Evolutionary conservation across 345 rosid genomes (phyloP).

Genomic region (Populus davidiana): DNA sequence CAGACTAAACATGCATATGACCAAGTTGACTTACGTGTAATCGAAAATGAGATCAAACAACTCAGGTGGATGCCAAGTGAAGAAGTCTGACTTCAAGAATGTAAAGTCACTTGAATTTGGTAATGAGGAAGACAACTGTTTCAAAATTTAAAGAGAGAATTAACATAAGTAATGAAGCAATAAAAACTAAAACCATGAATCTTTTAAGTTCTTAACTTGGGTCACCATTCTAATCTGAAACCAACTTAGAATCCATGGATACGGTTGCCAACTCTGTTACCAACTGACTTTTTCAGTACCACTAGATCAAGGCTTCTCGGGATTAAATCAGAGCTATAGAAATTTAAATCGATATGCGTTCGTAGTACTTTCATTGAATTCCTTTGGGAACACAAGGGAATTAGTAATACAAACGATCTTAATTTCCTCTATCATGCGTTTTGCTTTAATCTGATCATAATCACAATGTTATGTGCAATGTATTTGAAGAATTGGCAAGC

Average conservation of each 20-base stretch:
- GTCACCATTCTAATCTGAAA: no score
- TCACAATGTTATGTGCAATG: not conserved
- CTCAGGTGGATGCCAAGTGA: constrained; percentile 68
- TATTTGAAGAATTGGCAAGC: not conserved
- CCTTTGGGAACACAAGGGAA: no score
- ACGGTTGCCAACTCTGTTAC: not conserved
- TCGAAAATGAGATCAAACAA: constrained; percentile 72
- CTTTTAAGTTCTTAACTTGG: no score
- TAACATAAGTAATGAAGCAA: no score
- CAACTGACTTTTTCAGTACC: not conserved
- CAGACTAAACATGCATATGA: not conserved
- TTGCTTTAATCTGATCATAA: no score
- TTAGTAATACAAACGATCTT: no score
- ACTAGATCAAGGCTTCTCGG: not conserved
- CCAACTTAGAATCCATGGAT: no score
- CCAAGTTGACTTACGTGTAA: constrained; percentile 59
- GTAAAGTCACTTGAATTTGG: constrained; percentile 52
- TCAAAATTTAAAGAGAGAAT: constrained; percentile 10
- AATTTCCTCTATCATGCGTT: no score
- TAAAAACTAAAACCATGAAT: no score
- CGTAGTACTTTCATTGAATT: no score
- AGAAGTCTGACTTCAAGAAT: constrained; percentile 64
- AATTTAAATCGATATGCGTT: no score
- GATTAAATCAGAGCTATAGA: not conserved
- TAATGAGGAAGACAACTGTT: constrained; percentile 53